phyloP scores from a whole-genome alignment of 805 yeast species.

The Priceomyces melissophilus region DNA sequence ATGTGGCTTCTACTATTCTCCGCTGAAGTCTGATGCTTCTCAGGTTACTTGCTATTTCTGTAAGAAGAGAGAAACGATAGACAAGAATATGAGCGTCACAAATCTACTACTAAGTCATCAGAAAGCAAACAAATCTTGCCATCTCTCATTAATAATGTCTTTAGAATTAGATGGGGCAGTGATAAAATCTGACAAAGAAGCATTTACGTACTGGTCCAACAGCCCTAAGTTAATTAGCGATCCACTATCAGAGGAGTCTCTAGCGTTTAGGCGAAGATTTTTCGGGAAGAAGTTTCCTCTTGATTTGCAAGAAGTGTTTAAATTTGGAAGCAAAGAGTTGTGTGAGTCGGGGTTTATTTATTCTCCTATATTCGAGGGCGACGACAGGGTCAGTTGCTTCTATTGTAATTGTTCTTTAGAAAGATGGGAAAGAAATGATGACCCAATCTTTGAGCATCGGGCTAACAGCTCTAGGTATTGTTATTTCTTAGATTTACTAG shows the following conservation, averaged over 20 bases:
- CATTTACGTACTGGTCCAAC: conserved; percentile 12
- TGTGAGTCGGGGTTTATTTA: conserved; percentile 47
- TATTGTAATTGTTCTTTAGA: conserved; percentile 27
- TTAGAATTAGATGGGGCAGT: conserved; percentile 3
- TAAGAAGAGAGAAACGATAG: conserved; percentile 29
- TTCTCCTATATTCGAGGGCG: conserved; percentile 25
- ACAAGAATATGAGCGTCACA: conserved; percentile 7
- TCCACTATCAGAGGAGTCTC: conserved; percentile 28
- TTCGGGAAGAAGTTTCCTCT: conserved; percentile 45
- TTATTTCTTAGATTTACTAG: conserved; percentile 21
- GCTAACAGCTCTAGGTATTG: conserved; percentile 20
- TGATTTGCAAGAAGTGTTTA: conserved; percentile 35
- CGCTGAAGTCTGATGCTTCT: conserved; percentile 42
- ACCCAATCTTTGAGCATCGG: conserved; percentile 57
- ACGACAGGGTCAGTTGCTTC: conserved; percentile 33
- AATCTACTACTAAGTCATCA: conserved; percentile 5
- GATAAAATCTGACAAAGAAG: background rate
- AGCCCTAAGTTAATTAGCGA: conserved; percentile 24
- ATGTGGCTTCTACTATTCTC: conserved; percentile 62
- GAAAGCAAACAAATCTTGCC: conserved; percentile 10
- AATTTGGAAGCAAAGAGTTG: conserved; percentile 35
- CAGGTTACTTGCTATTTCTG: conserved; percentile 61
- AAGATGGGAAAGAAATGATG: conserved; percentile 62
- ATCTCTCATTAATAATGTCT: conserved; percentile 13
- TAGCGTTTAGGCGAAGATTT: conserved; percentile 33